Percentiles rank a stretch among this genome's conserved stretches.
Conservation (phyloP, 2,329 filamentous ascomycete species). For the Hypoxylon sp. region DNA sequence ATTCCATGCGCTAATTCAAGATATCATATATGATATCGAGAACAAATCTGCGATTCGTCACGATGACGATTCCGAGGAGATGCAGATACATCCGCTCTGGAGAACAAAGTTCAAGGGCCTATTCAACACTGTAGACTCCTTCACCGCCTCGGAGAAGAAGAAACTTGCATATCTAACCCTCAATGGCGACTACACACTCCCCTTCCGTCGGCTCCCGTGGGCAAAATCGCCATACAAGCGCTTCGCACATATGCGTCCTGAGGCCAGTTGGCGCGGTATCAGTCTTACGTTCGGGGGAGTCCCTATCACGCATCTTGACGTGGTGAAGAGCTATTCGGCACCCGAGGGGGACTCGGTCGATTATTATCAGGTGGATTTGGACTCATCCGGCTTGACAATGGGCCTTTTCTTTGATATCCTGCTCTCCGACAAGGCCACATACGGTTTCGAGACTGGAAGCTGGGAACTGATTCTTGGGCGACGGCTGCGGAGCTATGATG, state of each 20-base stretch:
- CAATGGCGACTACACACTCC: slow-evolving; percentile 38
- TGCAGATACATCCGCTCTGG: slow-evolving; percentile 34
- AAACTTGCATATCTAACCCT: slow-evolving; percentile 31
- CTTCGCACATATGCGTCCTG: slow-evolving; percentile 31
- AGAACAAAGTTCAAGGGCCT: slow-evolving; percentile 33
- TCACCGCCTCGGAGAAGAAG: slow-evolving; percentile 32
- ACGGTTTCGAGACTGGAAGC: slow-evolving; percentile 35
- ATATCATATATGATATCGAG: slow-evolving; percentile 28
- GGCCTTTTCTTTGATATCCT: slow-evolving; percentile 43
- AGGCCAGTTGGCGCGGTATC: slow-evolving; percentile 43
- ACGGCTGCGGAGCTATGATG: slow-evolving; percentile 39
- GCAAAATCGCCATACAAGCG: slow-evolving; percentile 21
- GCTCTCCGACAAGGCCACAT: slow-evolving; percentile 37
- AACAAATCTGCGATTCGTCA: not conserved
- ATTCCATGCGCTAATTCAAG: slow-evolving; percentile 19
- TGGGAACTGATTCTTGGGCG: slow-evolving; percentile 43
- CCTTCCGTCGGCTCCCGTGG: slow-evolving; percentile 43
- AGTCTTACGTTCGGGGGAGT: slow-evolving; percentile 36
- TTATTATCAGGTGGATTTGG: slow-evolving; percentile 42
- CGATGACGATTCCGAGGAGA: not conserved
- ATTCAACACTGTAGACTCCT: slow-evolving; percentile 38
- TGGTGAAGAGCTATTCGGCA: slow-evolving; percentile 37
- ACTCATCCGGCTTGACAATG: slow-evolving; percentile 40
- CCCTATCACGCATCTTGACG: slow-evolving; percentile 43
- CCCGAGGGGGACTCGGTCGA: slow-evolving; percentile 31